phyloP scores from a whole-genome alignment of 768 basidiomycete genomes.

The Cystobasidium tubakii region DNA sequence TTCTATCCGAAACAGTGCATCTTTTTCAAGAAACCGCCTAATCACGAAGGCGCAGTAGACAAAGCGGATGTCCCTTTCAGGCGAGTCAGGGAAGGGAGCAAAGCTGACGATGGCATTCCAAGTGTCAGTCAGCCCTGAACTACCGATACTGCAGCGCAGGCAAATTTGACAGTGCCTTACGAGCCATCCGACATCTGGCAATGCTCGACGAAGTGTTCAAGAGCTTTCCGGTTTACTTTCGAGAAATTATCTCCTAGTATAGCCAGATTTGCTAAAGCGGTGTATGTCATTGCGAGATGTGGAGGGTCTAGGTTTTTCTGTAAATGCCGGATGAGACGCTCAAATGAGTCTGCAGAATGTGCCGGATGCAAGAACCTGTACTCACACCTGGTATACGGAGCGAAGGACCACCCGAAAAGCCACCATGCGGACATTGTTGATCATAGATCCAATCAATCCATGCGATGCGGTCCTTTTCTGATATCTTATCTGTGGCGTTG shows the following conservation, averaged over 20 bases:
- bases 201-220: conserved; percentile 62
- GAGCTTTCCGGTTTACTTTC: conserved; percentile 62
- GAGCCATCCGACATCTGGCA: conserved; percentile 80
- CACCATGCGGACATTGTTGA: conserved; percentile 56
- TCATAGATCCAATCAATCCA: conserved; percentile 87
- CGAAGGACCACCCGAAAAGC: conserved; percentile 39
- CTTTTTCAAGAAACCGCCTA: conserved; percentile 69
- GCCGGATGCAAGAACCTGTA: neutral
- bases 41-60: conserved; percentile 83
- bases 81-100: conserved; percentile 44
- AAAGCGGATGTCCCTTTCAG: conserved; percentile 60
- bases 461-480: conserved; percentile 55
- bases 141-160: too few relatives aligned
- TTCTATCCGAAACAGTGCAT: conserved; percentile 65
- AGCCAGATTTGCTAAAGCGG: conserved; percentile 72
- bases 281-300: conserved; percentile 90
- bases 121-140: too few relatives aligned
- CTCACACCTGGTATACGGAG: conserved; percentile 38
- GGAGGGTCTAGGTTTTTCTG: conserved; percentile 55
- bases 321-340: neutral
- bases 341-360: neutral
- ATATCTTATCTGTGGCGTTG: conserved; percentile 53
- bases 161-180: too few relatives aligned
- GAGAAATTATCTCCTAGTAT: conserved; percentile 81
- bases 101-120: conserved; percentile 44